These are phyloP conservation scores for Pleurotus sapidus DNA, from an alignment of 768 basidiomycete species.

Conservation along the genomic window DNA sequence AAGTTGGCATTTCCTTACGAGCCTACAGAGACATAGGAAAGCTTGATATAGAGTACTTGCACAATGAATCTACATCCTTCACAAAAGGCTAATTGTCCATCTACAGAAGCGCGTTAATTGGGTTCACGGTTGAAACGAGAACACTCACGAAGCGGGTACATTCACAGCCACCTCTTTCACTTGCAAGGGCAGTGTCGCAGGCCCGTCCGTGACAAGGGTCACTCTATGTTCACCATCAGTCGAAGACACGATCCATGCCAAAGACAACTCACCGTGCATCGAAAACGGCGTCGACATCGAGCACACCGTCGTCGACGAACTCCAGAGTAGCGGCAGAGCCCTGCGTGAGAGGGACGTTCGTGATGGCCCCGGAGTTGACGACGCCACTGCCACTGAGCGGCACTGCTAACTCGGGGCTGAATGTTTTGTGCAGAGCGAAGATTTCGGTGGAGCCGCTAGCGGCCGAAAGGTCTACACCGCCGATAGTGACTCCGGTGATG, in stretches of 20 bases:
- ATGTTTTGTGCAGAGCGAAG: background rate
- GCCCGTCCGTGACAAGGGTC: too few relatives aligned
- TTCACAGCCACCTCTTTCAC: too few relatives aligned
- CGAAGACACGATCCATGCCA: background rate
- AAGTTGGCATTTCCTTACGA: too few relatives aligned
- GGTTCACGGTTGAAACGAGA: too few relatives aligned
- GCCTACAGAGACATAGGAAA: too few relatives aligned
- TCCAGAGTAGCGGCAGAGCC: background rate
- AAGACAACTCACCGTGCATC: background rate
- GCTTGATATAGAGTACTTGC: too few relatives aligned
- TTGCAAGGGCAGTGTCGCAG: too few relatives aligned
- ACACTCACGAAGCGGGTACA: too few relatives aligned
- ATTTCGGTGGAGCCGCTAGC: background rate
- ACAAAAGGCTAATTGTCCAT: too few relatives aligned
- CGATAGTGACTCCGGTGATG: background rate
- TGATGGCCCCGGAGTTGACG: background rate
- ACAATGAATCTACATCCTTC: too few relatives aligned
- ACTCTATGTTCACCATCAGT: too few relatives aligned
- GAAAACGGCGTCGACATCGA: background rate
- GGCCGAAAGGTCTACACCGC: background rate
- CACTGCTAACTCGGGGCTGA: background rate
- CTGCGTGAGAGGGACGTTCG: background rate
- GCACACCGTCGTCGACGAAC: background rate
- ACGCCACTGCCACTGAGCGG: background rate
- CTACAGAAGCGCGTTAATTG: too few relatives aligned